A percentile compares a stretch with the other conserved stretches of the same genome.
Evolutionary conservation across 2,329 filamentous ascomycete species (phyloP).

Genomic region (Aspergillus vadensis): DNA sequence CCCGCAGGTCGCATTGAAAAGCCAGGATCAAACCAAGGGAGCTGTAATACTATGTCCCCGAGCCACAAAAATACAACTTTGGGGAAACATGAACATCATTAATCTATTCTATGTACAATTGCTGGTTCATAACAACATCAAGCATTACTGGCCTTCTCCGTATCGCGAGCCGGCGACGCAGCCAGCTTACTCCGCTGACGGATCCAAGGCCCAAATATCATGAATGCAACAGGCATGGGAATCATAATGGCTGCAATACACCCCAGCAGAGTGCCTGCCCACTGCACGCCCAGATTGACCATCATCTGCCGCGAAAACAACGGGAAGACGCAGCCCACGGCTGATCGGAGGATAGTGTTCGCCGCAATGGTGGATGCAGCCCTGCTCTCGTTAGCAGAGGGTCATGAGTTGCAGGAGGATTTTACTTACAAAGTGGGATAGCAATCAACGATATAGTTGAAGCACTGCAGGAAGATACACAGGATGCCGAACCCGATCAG

Average conservation of each 20-base stretch:
- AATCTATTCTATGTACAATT: background rate
- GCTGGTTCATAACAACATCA: background rate
- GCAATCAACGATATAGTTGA: conserved; percentile 45
- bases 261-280: conserved; percentile 43
- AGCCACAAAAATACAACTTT: no score
- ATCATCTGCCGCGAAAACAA: conserved; percentile 45
- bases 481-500: conserved; percentile 37
- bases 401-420: no score
- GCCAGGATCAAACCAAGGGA: no score
- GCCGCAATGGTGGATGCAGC: conserved; percentile 44
- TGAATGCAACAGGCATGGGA: conserved; percentile 40
- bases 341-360: conserved; percentile 44
- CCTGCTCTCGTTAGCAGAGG: conserved; percentile 20
- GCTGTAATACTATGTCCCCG: no score
- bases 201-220: conserved; percentile 34
- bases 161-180: conserved; percentile 15
- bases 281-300: conserved; percentile 40
- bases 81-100: background rate
- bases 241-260: conserved; percentile 40
- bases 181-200: conserved; percentile 32
- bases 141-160: conserved; percentile 14
- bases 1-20: no score
- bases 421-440: conserved; percentile 43
- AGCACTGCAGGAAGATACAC: conserved; percentile 37
- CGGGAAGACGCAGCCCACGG: conserved; percentile 41